A percentile compares a stretch with the other conserved stretches of the same genome.
These are phyloP conservation scores for Kurtzmaniella quercitrusa DNA, from an alignment of 1,139 yeast species.

Conservation along the genomic window DNA sequence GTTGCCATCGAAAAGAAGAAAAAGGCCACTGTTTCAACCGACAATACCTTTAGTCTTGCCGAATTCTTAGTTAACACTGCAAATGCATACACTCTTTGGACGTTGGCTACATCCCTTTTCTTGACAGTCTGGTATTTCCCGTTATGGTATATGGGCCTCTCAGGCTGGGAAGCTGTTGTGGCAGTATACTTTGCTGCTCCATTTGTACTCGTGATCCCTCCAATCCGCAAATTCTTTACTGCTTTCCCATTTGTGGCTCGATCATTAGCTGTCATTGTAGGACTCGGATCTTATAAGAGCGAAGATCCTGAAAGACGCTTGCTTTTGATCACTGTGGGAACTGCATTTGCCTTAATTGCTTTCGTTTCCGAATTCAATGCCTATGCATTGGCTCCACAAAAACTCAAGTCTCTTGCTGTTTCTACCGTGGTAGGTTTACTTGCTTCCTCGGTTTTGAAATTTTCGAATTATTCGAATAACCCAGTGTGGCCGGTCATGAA, in stretches of 20 bases:
- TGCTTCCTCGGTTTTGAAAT: constrained; percentile 70
- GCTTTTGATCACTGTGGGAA: constrained; percentile 62
- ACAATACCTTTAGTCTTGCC: constrained; percentile 29
- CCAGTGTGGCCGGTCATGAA: constrained; percentile 98
- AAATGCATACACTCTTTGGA: constrained; percentile 78
- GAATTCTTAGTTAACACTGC: constrained; percentile 45
- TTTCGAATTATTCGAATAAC: constrained; percentile 75
- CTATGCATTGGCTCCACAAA: constrained; percentile 35
- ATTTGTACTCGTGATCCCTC: constrained; percentile 51
- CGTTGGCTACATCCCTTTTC: constrained; percentile 73
- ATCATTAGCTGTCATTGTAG: constrained; percentile 56
- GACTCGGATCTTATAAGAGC: constrained; percentile 72
- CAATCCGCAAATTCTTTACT: constrained; percentile 39
- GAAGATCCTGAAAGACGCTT: constrained; percentile 68
- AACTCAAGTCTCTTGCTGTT: constrained; percentile 50
- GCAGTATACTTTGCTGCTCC: constrained; percentile 54
- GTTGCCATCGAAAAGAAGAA: constrained; percentile 1
- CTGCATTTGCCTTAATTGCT: constrained; percentile 59
- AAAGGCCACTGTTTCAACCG: constrained; percentile 7
- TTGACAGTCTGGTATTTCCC: constrained; percentile 96
- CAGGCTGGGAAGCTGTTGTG: constrained; percentile 84
- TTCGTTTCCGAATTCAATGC: constrained; percentile 55
- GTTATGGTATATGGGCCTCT: constrained; percentile 95
- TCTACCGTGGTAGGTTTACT: constrained; percentile 73
- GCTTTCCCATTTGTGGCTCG: constrained; percentile 46